These are phyloP conservation scores for Gastrodia elata DNA, from an alignment of 106 monocot genomes.

Conservation along the genomic window DNA sequence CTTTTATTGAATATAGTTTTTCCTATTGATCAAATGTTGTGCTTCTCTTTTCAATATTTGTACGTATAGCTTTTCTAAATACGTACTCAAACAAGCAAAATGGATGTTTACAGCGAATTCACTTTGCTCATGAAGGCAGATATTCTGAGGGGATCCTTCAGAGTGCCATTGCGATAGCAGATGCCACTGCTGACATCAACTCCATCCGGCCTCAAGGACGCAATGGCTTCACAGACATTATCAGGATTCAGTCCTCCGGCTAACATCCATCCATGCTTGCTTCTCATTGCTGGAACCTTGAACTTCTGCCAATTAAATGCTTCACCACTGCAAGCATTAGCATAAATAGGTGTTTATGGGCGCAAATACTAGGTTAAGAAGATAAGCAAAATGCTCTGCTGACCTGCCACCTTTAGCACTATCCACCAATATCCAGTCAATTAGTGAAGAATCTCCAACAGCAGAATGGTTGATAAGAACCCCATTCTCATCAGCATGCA, in stretches of 20 bases:
- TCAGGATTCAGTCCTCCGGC: constrained; percentile 75
- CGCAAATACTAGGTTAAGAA: background rate
- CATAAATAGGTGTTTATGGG: too few species aligned
- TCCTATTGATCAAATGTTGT: too few species aligned
- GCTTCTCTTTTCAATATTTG: too few species aligned
- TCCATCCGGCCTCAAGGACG: constrained; percentile 55
- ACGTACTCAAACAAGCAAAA: too few species aligned
- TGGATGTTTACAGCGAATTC: too few species aligned
- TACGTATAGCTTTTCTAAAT: too few species aligned
- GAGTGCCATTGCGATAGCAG: constrained; percentile 51
- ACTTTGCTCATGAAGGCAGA: constrained; percentile 52
- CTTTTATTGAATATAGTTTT: too few species aligned
- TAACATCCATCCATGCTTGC: constrained; percentile 70
- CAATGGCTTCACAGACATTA: constrained; percentile 51
- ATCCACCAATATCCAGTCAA: constrained; percentile 87
- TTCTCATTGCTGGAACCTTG: constrained; percentile 32
- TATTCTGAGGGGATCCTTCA: constrained; percentile 56
- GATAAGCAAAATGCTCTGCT: background rate
- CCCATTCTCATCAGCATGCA: constrained; percentile 72
- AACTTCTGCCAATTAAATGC: constrained; percentile 76
- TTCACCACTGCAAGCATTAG: constrained; percentile 46
- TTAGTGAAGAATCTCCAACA: constrained; percentile 28
- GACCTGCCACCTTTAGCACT: constrained; percentile 88
- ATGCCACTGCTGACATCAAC: constrained; percentile 93
- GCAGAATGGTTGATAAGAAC: constrained; percentile 49